Base-by-base conservation (phyloP, 2,329 filamentous ascomycete genomes). In the Sporothrix phasma region DNA sequence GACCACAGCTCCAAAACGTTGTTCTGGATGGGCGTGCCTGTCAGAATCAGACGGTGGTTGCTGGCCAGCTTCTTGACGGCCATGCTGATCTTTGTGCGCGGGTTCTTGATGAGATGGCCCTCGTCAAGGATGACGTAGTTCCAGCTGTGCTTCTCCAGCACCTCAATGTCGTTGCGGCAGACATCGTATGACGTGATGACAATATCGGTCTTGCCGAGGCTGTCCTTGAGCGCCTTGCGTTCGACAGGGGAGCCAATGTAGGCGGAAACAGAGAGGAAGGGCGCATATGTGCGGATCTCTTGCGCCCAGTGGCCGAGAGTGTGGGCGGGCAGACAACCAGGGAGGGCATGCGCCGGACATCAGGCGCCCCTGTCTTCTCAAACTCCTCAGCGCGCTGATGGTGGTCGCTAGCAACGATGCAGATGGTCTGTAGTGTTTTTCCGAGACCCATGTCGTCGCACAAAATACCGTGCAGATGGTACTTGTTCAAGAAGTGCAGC, bases 381-480 rank as follows among this genome's bases (percentile, higher is more conserved):
- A 88, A 97, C 72, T 97, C 92, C 72, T 97, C 90, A 0, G 90
- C 91, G 66, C 94, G 87, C 72, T 95, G 81, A 74, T 99, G 93
- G 73, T 99, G 94, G 73, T 99, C 94, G 76, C 92, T 97, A 10
- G 94, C 93, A 49, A 99, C 92, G 71, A 99, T 99, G 75, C 94
- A 99, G 24, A 99, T 84, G 0, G 95, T 99, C 74, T 99, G 94
- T 11, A 99, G 79, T 1, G 94, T 99, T 78, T 99, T 99, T 59
- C 94, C 94, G 31, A 99, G 88, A 72, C 94, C 94, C 94, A 99
- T 99, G 74, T 99, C 94, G 72, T 99, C 94, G 73, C 94, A 99
- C 66, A 99, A 89, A 75, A 99, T 97, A 58, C 94, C 94, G 70
- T 99, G 95, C 1, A 99, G 84, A 71, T 99, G 93, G 73, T 97